phyloP scores from a whole-genome alignment of 1,139 yeast genomes.

The Nakaseomyces kungkrabaensis region DNA sequence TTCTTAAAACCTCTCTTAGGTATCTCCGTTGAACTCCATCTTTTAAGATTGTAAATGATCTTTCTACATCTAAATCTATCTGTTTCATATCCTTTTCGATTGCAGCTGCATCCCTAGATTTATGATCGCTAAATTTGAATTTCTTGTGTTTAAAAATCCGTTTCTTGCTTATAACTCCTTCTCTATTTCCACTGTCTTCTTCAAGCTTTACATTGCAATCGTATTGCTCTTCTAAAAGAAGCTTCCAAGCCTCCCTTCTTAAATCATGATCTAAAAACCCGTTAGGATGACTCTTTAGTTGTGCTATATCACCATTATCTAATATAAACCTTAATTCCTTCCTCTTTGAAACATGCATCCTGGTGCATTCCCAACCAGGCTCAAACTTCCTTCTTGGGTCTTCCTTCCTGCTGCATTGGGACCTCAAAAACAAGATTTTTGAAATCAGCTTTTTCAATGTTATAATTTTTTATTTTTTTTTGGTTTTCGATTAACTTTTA shows the following conservation, averaged over 20 bases:
- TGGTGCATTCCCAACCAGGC: neutral
- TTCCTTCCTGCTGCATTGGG: no score
- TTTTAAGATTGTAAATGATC: slow-evolving; percentile 45
- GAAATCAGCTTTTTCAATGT: neutral
- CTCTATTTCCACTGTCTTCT: neutral
- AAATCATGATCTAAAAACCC: neutral
- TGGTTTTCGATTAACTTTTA: no score
- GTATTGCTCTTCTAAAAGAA: neutral
- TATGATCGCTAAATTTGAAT: no score
- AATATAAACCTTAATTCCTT: neutral
- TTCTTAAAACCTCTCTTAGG: slow-evolving; percentile 36
- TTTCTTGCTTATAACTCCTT: neutral
- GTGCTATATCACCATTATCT: neutral
- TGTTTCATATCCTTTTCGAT: slow-evolving; percentile 67
- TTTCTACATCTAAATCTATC: slow-evolving; percentile 61
- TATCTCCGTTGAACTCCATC: slow-evolving; percentile 14
- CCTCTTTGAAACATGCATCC: neutral
- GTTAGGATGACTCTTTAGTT: neutral
- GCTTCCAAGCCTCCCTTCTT: neutral
- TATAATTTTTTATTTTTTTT: no score
- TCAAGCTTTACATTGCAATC: neutral
- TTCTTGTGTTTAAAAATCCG: no score
- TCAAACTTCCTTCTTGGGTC: no score
- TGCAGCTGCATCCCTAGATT: neutral
- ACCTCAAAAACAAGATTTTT: neutral